Evolutionary conservation across 2,329 filamentous ascomycete species (phyloP), one percentile per base, ranked within the genome.

Genomic region (Pezizomycotina sp.): DNA sequence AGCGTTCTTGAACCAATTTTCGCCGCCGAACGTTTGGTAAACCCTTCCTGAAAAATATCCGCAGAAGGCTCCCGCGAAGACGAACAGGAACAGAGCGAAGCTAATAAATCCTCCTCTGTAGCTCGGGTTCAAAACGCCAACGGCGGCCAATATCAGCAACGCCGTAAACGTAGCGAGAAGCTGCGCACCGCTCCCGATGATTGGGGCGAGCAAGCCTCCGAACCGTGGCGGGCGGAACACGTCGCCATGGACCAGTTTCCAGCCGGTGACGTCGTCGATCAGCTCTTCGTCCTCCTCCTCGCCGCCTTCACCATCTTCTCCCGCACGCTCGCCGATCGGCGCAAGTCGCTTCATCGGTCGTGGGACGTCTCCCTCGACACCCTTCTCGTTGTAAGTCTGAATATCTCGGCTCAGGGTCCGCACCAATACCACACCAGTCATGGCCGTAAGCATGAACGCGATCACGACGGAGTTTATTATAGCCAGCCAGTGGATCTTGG

Each of bases 51-150:
- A 89, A 58, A 83, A 89, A 59, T 91, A 92, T 7, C 82, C 82
- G 0, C 81, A 89, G 55, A 89, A 83, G 4, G 80, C 54, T 29
- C 82, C 81, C 1, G 80, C 81, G 49, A 89, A 75, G 36, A 91
- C 65, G 56, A 91, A 92, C 13, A 92, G 64, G 1, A 79, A 80
- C 16, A 84, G 65, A 5, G 77, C 81, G 25, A 89, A 79, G 50
- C 77, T 86, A 53, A 89, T 68, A 56, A 91, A 92, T 1, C 82
- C 81, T 40, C 82, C 82, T n/a, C 82, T 74, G 63, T 83, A 89
- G 55, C 77, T 83, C 2, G 82, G 82, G 52, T 91, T 91, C 37
- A 91, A 57, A 2, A 91, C 57, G 4, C 82, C 82, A 20, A 89
- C 57, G 38, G 77, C 78, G 52, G 77, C 79, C 16, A 86, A 62